These are phyloP conservation scores for Penicillium roqueforti DNA, from an alignment of 495 filamentous ascomycete species.

Conservation along the genomic window DNA sequence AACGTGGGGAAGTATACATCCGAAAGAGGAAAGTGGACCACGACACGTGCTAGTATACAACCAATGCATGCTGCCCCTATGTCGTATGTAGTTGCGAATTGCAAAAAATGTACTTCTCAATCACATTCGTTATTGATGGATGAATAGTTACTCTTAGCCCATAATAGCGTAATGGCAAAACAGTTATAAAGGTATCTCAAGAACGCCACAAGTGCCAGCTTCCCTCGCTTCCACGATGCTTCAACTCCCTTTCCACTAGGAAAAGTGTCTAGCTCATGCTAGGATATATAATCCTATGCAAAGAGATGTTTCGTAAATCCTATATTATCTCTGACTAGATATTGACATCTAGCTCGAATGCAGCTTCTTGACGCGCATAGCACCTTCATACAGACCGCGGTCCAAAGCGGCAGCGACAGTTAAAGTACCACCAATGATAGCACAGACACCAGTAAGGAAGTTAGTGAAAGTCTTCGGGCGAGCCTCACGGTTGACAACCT, in stretches of 20 bases:
- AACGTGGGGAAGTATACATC: neutral
- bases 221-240: neutral
- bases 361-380: slow-evolving; percentile 78
- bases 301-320: slow-evolving; percentile 1
- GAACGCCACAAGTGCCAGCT: slow-evolving; percentile 29
- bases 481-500: slow-evolving; percentile 95
- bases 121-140: slow-evolving; percentile 8
- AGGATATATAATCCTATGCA: slow-evolving; percentile 1
- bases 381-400: slow-evolving; percentile 85
- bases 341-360: slow-evolving; percentile 45
- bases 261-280: neutral
- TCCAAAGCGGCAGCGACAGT: slow-evolving; percentile 95
- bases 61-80: no score
- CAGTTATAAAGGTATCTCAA: slow-evolving; percentile 28
- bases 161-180: slow-evolving; percentile 11
- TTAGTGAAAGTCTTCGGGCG: slow-evolving; percentile 80
- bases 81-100: no score
- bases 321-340: neutral
- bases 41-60: neutral
- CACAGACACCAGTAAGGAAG: slow-evolving; percentile 91
- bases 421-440: slow-evolving; percentile 89
- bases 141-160: slow-evolving; percentile 15
- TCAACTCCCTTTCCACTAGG: neutral
- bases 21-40: neutral
- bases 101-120: neutral